phyloP scores from a whole-genome alignment of 208 protist genomes.

The Porcisia deanei region DNA sequence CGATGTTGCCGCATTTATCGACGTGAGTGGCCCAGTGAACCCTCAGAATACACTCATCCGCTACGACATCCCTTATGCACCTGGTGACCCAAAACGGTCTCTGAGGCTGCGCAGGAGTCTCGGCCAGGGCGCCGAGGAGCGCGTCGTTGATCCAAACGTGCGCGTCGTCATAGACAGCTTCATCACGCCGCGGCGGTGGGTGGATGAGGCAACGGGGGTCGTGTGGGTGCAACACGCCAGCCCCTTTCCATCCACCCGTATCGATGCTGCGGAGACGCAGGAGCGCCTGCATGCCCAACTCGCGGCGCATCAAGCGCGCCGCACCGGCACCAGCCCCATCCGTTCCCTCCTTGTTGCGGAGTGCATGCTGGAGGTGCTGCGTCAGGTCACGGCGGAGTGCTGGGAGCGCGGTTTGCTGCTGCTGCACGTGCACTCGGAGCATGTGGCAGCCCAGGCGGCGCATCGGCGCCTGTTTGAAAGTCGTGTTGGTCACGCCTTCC shows the following conservation, averaged over 20 bases:
- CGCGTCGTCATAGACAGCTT: conserved; percentile 83
- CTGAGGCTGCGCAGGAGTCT: conserved; percentile 56
- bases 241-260: conserved; percentile 65
- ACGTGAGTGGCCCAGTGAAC: conserved; percentile 70
- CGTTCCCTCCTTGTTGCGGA: conserved; percentile 81
- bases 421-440: conserved; percentile 78
- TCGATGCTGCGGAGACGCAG: conserved; percentile 70
- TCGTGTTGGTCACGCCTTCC: conserved; percentile 85
- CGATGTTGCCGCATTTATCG: conserved; percentile 39
- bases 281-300: conserved; percentile 43
- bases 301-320: conserved; percentile 19
- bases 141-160: conserved; percentile 73
- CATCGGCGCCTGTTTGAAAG: conserved; percentile 85
- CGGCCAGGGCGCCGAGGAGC: conserved; percentile 27
- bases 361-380: conserved; percentile 88
- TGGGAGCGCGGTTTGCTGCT: conserved; percentile 88
- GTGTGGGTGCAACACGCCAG: conserved; percentile 88
- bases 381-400: conserved; percentile 79
- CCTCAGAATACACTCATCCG: conserved; percentile 61
- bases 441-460: conserved; percentile 71
- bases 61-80: conserved; percentile 82
- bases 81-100: conserved; percentile 58
- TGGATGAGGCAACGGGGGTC: conserved; percentile 46
- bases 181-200: conserved; percentile 82
- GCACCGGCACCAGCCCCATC: conserved; percentile 73